Evolutionary conservation across 164 flowering plant genomes (phyloP).

Genomic region (Berberis vulgaris): DNA sequence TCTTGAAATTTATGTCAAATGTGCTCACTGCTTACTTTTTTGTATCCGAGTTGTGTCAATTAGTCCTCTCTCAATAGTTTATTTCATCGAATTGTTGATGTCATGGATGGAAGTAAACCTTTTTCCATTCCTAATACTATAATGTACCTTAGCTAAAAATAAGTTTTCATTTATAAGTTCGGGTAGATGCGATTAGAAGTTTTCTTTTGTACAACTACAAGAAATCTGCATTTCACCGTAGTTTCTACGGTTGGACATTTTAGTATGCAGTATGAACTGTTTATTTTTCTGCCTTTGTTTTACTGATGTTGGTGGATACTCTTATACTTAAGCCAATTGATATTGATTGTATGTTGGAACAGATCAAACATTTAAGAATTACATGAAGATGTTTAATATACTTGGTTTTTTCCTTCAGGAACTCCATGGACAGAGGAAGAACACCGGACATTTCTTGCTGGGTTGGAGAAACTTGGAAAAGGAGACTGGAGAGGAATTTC

Average conservation of each 20-base stretch:
- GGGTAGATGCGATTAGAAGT: not conserved
- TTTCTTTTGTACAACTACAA: not conserved
- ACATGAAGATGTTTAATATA: not conserved
- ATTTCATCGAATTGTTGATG: no score
- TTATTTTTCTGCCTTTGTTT: not conserved
- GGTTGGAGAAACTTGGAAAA: constrained; percentile 32
- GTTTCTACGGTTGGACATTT: not conserved
- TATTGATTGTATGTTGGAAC: not conserved
- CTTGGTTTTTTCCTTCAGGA: constrained; percentile 15
- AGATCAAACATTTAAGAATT: not conserved
- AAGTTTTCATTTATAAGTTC: no score
- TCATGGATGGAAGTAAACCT: no score
- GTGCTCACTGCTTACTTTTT: no score
- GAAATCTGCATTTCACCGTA: not conserved
- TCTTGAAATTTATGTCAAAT: no score
- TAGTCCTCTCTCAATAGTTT: no score
- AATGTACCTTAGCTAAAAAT: no score
- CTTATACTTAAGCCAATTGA: not conserved
- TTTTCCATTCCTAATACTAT: no score
- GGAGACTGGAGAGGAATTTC: constrained; percentile 45
- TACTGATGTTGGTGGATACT: not conserved
- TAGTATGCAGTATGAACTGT: not conserved
- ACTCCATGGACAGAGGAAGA: constrained; percentile 41
- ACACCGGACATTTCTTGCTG: constrained; percentile 27
- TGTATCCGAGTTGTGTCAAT: no score